Evolutionary conservation across 306 rosid genomes (phyloP).

Genomic region (Alnus rubra): DNA sequence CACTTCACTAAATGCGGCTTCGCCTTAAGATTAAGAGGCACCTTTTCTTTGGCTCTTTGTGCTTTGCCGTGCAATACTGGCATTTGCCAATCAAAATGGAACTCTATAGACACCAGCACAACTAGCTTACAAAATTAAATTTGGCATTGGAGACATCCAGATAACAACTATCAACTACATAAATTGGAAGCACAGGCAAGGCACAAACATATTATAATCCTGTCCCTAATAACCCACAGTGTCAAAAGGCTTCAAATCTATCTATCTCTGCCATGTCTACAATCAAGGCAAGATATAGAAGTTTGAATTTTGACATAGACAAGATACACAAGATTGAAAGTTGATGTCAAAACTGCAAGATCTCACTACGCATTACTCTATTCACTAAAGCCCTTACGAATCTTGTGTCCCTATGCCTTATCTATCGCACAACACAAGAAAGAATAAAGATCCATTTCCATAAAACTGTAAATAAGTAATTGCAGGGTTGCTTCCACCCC

Average conservation of each 20-base stretch:
- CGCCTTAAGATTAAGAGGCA: no score
- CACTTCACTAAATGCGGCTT: no score
- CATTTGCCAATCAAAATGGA: neutral
- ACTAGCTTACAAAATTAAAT: neutral
- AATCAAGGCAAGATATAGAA: neutral
- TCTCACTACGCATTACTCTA: neutral
- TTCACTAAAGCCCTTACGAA: neutral
- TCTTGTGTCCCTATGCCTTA: neutral
- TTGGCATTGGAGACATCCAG: no score
- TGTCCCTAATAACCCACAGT: neutral
- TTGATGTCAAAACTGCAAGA: neutral
- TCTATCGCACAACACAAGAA: neutral
- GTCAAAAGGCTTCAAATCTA: neutral
- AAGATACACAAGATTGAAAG: neutral
- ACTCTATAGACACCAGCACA: neutral
- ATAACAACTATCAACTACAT: neutral
- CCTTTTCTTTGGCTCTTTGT: no score
- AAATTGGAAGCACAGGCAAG: neutral
- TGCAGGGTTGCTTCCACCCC: neutral
- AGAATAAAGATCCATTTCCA: neutral
- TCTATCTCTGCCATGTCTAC: neutral
- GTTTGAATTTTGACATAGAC: neutral
- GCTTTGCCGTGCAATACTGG: no score
- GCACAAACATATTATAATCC: neutral
- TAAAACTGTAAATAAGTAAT: neutral